Base-by-base conservation (phyloP, 2,329 filamentous ascomycete genomes). In the Chaetomium sp. region DNA sequence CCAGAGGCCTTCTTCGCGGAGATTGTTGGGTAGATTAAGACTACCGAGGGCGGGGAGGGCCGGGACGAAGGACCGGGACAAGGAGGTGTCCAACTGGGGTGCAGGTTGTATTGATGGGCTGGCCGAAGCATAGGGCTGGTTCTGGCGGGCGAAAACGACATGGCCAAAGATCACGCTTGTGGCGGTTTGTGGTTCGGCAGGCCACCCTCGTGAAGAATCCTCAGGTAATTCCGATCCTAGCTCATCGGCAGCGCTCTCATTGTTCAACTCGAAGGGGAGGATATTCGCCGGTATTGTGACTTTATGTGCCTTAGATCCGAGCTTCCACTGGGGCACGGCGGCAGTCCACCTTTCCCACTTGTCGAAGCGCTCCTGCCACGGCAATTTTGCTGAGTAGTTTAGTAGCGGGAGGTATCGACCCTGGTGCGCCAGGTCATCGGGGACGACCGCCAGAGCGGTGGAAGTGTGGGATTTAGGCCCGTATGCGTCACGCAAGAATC, bases 161-260 rank as follows among this genome's bases (percentile, higher is more conserved):
- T 83, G 80, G 21, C 85, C 85, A 68, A 87, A 87, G 2, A 77
- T 75, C 12, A 83, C 82, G 2, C 70, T 73, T 1, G 80, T 79
- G 9, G 71, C 54, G 67, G 74, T 60, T 21, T 65, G 27, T 57
- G 63, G 53, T 25, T 63, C 16, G 60, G 56, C 9, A 67, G 68
- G 68, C 72, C 72, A 73, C 54, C 54, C 57, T 4, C 42, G 51
- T 27, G 35, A 19, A 42, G 6, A 27, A 9, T 31, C 27, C 35
- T 25, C 38, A 25, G 31, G 27, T 12, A 12, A 8, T 25, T 3
- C 53, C 7, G 1, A 2, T 21, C 23, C 25, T 21, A 49, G 35
- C 45, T 60, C 45, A 45, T 38, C 31, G n/a, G 10, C n/a, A 25
- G 25, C 27, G 10, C 51, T 23, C 25, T 33, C 42, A n/a, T 63